Evolutionary conservation across 371 early-diverging fungal species (phyloP).

Genomic region (Saksenaea oblongispora): DNA sequence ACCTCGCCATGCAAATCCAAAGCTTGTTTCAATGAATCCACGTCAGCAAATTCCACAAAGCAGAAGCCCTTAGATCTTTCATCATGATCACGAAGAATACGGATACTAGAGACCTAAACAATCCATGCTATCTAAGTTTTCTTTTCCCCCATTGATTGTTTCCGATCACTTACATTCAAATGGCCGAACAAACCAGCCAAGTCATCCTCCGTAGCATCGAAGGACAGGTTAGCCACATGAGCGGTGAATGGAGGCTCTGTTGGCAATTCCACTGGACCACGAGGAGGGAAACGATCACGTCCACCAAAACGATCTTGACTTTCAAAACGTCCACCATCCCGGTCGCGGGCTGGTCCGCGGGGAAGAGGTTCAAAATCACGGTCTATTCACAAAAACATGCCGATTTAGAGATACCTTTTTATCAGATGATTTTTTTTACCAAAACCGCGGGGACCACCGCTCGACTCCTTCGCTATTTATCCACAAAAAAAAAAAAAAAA

Average conservation of each 20-base stretch:
- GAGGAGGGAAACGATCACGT: slow-evolving; percentile 38
- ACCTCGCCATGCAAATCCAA: slow-evolving; percentile 68
- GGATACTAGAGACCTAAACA: slow-evolving; percentile 59
- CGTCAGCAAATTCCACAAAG: slow-evolving; percentile 89
- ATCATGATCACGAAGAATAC: slow-evolving; percentile 74
- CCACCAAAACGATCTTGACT: slow-evolving; percentile 20
- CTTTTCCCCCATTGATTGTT: background rate
- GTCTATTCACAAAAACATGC: background rate
- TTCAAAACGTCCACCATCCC: slow-evolving; percentile 44
- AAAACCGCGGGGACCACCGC: slow-evolving; percentile 20
- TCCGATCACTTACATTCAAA: slow-evolving; percentile 49
- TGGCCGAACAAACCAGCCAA: slow-evolving; percentile 73
- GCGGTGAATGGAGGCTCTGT: slow-evolving; percentile 87
- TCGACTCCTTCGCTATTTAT: slow-evolving; percentile 15
- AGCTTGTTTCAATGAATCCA: slow-evolving; percentile 80
- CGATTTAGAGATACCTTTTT: background rate
- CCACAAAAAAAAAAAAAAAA: slow-evolving; percentile 10
- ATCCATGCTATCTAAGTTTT: background rate
- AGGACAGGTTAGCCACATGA: slow-evolving; percentile 88
- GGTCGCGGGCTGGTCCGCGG: slow-evolving; percentile 22
- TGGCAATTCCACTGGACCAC: slow-evolving; percentile 74
- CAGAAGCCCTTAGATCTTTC: slow-evolving; percentile 90
- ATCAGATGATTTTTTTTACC: background rate
- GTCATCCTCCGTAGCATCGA: slow-evolving; percentile 75
- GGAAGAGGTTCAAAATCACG: slow-evolving; percentile 15